Base-by-base conservation (phyloP, 768 basidiomycete genomes). In the Leccinellum luteum region DNA sequence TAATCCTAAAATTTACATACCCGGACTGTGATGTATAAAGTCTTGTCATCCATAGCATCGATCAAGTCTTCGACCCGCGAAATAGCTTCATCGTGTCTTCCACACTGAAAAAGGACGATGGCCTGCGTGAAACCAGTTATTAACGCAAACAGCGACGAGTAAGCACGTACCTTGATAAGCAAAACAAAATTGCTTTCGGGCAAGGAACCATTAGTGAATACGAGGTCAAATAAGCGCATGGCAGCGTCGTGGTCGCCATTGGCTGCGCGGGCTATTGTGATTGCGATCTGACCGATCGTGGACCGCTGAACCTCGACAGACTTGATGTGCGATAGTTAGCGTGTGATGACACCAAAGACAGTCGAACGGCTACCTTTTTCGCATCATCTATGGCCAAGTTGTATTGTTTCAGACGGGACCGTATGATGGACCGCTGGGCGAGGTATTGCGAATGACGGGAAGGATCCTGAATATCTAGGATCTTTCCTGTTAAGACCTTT, bases 211-310 rank as follows among this genome's bases (percentile, higher is more conserved):
- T 56, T 21, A 2, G 5, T 32, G 45, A 65, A 65, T 3, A 51
- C 51, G 21, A 61, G 60, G 38, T 65, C 60, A 19, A 64, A 58
- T 21, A n/a, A 2, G 21, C 47, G 27, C 27, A 53, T 47, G 10
- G 31, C 63, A 5, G n/a, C 45, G 3, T 62, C 60, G 3, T 44
- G 8, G 2, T 61, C 50, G 6, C 52, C 63, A 23, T 45, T 32
- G 6, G 51, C 19, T n/a, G 17, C 9, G 1, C 1, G 25, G 0
- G 56, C 56, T 3, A 65, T 43, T 10, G 59, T 50, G 1, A 21
- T 7, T 17, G 63, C 63, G 10, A 65, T 38, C 32, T 64, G 27
- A 35, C 53, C 59, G 10, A 65, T 55, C 4, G 43, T 44, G 2
- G 64, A 65, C 17, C 9, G 43, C 14, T 45, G 56, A 19, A 34